Evolutionary conservation across 2,329 filamentous ascomycete species (phyloP).

Genomic region (Ceratocystis huliohia): DNA sequence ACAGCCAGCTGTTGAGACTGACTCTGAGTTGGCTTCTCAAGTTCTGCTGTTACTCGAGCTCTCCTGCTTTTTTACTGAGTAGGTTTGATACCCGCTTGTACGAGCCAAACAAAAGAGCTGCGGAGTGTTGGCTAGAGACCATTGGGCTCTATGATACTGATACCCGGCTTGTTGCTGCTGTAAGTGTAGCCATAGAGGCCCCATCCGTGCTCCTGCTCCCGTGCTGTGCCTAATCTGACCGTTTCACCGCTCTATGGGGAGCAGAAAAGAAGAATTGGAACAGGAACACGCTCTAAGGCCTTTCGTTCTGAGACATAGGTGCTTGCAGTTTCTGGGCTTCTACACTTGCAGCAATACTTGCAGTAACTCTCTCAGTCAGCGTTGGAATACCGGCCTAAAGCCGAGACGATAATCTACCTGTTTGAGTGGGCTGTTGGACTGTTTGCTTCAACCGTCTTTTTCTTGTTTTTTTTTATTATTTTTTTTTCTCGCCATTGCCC

Average conservation of each 20-base stretch:
- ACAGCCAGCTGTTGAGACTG: conserved; percentile 4
- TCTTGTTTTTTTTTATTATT: too few relatives aligned
- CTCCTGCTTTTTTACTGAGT: neutral
- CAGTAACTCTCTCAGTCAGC: neutral
- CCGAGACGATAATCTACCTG: neutral
- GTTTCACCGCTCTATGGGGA: neutral
- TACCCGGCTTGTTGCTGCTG: neutral
- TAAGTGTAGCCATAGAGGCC: neutral
- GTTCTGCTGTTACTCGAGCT: neutral
- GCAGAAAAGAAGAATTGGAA: neutral
- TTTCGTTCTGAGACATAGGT: neutral
- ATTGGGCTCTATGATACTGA: neutral
- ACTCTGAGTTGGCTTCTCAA: neutral
- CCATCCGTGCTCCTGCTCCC: too few relatives aligned
- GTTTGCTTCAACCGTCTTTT: neutral
- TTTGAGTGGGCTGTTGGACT: neutral
- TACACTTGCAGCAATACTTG: neutral
- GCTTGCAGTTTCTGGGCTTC: neutral
- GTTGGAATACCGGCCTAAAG: neutral
- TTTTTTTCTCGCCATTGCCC: neutral
- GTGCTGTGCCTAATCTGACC: neutral
- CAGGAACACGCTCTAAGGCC: neutral
- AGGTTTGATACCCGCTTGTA: neutral
- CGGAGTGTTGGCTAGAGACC: neutral
- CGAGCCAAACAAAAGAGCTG: neutral